These are phyloP conservation scores for Stachybotrys elegans DNA, from an alignment of 2,329 filamentous ascomycete species.

Conservation along the genomic window DNA sequence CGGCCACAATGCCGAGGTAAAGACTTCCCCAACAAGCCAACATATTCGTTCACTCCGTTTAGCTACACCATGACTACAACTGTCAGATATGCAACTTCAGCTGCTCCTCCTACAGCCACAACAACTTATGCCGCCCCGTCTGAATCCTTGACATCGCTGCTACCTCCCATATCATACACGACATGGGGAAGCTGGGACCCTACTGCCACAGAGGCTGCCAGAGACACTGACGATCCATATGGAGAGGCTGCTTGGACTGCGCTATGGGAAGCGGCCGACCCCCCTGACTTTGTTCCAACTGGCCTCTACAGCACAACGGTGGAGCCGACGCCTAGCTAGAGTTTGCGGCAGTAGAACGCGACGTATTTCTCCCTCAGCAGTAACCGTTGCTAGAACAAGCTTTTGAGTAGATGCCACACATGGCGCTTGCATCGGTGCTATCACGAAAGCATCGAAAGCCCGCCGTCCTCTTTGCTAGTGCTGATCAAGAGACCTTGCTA, in stretches of 20 bases:
- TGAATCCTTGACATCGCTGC: slow-evolving; percentile 17
- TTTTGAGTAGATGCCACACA: too few relatives aligned
- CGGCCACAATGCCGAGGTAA: slow-evolving; percentile 19
- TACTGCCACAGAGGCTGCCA: slow-evolving; percentile 18
- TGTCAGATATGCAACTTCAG: slow-evolving; percentile 24
- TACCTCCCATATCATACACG: slow-evolving; percentile 22
- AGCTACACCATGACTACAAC: slow-evolving; percentile 25
- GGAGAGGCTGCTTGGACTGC: slow-evolving; percentile 25
- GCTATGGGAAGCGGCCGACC: slow-evolving; percentile 26
- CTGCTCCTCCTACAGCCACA: slow-evolving; percentile 22
- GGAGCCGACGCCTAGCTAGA: slow-evolving; percentile 48
- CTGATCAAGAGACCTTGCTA: too few relatives aligned
- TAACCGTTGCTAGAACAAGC: too few relatives aligned
- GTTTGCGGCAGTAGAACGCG: too few relatives aligned
- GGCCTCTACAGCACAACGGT: slow-evolving; percentile 41
- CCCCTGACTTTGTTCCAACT: slow-evolving; percentile 27
- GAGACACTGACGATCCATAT: slow-evolving; percentile 22
- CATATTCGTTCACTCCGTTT: slow-evolving; percentile 21
- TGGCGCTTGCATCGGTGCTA: too few relatives aligned
- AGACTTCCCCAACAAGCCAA: slow-evolving; percentile 14
- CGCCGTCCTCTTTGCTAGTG: too few relatives aligned
- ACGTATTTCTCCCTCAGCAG: too few relatives aligned
- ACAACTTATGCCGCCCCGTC: slow-evolving; percentile 22
- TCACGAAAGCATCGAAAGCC: too few relatives aligned
- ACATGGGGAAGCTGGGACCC: slow-evolving; percentile 30